A percentile compares a stretch with the other conserved stretches of the same genome.
These are phyloP conservation scores for Musa balbisiana DNA, from an alignment of 202 grass and related monocot species.

Conservation along the genomic window DNA sequence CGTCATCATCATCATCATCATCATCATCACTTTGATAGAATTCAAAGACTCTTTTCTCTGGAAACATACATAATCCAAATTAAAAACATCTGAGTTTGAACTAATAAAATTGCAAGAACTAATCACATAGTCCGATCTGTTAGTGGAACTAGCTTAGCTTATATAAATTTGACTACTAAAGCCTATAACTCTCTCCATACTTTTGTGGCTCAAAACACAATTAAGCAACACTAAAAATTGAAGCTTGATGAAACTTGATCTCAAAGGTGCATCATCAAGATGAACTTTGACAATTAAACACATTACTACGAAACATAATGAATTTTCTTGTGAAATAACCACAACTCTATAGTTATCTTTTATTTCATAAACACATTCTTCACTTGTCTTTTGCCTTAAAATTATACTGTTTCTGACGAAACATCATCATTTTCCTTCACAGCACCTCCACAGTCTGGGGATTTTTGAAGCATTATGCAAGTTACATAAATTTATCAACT, in stretches of 20 bases:
- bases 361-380: neutral
- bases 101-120: neutral
- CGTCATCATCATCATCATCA: constrained; percentile 45
- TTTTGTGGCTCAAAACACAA: neutral
- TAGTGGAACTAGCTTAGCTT: neutral
- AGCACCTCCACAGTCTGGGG: neutral
- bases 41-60: constrained; percentile 44
- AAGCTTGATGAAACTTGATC: neutral
- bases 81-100: constrained; percentile 9
- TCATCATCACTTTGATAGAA: constrained; percentile 63
- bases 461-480: neutral
- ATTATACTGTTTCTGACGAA: neutral
- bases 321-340: no score
- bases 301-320: no score
- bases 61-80: constrained; percentile 20
- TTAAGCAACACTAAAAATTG: neutral
- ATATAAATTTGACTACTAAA: neutral
- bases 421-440: neutral
- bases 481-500: neutral
- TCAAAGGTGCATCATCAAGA: neutral
- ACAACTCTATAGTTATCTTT: no score
- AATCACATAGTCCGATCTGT: neutral
- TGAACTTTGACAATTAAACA: no score
- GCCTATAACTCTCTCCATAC: neutral
- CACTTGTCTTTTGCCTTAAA: neutral